Evolutionary conservation across 805 yeast genomes (phyloP).

Genomic region (Ogataea saltuana): DNA sequence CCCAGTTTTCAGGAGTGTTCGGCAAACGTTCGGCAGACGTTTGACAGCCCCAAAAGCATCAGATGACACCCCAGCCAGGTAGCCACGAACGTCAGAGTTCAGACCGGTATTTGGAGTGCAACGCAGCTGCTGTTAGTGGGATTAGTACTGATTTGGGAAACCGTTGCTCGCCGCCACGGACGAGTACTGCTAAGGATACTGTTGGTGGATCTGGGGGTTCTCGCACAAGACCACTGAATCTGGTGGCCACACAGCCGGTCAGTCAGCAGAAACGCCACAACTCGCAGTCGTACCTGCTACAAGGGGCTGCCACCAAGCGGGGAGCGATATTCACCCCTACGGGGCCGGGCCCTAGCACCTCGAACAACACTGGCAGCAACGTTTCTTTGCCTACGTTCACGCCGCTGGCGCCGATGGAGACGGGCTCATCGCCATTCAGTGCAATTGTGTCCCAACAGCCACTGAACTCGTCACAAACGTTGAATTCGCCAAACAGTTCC

Average conservation of each 20-base stretch:
- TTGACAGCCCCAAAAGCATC: no score
- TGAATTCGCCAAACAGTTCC: no score
- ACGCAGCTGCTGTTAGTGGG: neutral
- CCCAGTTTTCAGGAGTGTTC: no score
- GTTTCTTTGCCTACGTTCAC: neutral
- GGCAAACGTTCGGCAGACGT: no score
- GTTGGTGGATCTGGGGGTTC: no score
- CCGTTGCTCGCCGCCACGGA: constrained; percentile 3
- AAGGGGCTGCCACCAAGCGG: constrained; percentile 25
- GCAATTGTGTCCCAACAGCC: no score
- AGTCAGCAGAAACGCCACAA: constrained; percentile 34
- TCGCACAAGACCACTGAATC: constrained; percentile 19
- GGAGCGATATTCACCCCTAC: constrained; percentile 19
- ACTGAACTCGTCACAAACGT: neutral
- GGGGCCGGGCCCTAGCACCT: neutral
- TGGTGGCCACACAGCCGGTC: constrained; percentile 24
- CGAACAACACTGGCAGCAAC: neutral
- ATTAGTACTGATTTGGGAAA: neutral
- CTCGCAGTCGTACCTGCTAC: constrained; percentile 31
- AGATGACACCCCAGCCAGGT: constrained; percentile 9
- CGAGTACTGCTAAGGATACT: no score
- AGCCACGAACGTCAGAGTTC: no score
- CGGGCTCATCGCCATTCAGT: neutral
- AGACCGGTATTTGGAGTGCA: neutral
- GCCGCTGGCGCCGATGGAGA: neutral